These are phyloP conservation scores for Zychaea mexicana DNA, from an alignment of 371 early-diverging fungal genomes.

Conservation along the genomic window DNA sequence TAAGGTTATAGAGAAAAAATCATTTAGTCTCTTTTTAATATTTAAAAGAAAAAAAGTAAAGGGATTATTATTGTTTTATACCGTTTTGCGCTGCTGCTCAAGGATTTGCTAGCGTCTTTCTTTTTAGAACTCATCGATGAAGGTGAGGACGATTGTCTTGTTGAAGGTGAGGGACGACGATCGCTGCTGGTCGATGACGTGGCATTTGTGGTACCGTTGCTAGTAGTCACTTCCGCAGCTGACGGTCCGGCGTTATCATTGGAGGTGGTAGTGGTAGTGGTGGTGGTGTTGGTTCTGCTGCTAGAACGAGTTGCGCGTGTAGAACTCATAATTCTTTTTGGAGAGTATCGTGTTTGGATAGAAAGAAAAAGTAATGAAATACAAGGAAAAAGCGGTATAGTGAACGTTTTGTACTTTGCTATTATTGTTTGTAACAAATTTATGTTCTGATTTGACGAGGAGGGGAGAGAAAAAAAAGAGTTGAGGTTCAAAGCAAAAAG, in stretches of 20 bases:
- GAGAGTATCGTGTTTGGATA: not conserved
- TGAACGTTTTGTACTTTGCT: not conserved
- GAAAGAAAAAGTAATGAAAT: not conserved
- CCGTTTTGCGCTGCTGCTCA: slow-evolving; percentile 67
- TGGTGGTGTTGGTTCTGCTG: slow-evolving; percentile 14
- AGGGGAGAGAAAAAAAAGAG: not conserved
- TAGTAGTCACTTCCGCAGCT: slow-evolving; percentile 14
- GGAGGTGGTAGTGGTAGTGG: slow-evolving; percentile 10
- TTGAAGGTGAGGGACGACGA: slow-evolving; percentile 21
- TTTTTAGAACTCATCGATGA: slow-evolving; percentile 30
- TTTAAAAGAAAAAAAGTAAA: not conserved
- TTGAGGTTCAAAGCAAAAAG: not conserved
- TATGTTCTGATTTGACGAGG: slow-evolving; percentile 4
- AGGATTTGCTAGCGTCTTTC: slow-evolving; percentile 26
- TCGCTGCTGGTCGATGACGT: slow-evolving; percentile 11
- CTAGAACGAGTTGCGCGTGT: slow-evolving; percentile 31
- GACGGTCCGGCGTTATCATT: slow-evolving; percentile 10
- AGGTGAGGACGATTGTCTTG: slow-evolving; percentile 14
- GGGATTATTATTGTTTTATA: too few relatives aligned
- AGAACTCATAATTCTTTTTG: slow-evolving; percentile 29
- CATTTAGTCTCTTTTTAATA: not conserved
- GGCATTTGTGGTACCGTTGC: slow-evolving; percentile 15
- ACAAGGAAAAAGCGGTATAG: not conserved
- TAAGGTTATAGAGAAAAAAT: not conserved
- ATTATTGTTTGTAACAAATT: slow-evolving; percentile 3